Conservation (phyloP, 345 rosid genomes). For the Ailanthus altissimus region DNA sequence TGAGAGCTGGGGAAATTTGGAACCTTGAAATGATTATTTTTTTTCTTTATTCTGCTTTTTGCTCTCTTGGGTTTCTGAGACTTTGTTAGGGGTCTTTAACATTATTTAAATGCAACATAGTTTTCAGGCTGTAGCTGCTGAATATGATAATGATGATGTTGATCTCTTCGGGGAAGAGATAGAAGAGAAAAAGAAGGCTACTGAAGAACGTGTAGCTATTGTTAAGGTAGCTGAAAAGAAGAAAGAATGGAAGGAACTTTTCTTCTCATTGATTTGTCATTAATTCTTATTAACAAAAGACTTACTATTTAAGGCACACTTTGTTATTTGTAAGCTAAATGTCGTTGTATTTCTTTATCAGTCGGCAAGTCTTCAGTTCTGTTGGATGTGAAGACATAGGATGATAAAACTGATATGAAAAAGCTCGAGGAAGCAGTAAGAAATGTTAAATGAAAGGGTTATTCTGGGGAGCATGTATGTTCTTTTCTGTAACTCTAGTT, state of each 20-base stretch:
- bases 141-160: constrained; percentile 68
- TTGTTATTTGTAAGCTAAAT: background rate
- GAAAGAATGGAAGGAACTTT: constrained; percentile 56
- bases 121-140: constrained; percentile 51
- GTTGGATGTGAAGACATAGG: constrained; percentile 84
- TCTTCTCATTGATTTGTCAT: background rate
- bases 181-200: constrained; percentile 88
- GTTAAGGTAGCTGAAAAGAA: constrained; percentile 54
- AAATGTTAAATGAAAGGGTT: no score
- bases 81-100: background rate
- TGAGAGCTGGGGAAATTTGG: no score
- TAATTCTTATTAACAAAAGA: background rate
- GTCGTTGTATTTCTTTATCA: constrained; percentile 18
- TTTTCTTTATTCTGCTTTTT: background rate
- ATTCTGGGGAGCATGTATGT: no score
- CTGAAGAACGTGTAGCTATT: constrained; percentile 74
- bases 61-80: background rate
- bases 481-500: no score
- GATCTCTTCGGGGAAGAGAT: constrained; percentile 88
- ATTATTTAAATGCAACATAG: background rate
- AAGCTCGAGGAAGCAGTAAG: no score
- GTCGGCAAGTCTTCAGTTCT: constrained; percentile 85
- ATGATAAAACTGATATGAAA: no score
- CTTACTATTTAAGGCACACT: background rate
- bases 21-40: background rate